Evolutionary conservation across 2,329 filamentous ascomycete species (phyloP), one percentile per base, ranked within the genome.

Genomic region (Keithomyces neogunnii): DNA sequence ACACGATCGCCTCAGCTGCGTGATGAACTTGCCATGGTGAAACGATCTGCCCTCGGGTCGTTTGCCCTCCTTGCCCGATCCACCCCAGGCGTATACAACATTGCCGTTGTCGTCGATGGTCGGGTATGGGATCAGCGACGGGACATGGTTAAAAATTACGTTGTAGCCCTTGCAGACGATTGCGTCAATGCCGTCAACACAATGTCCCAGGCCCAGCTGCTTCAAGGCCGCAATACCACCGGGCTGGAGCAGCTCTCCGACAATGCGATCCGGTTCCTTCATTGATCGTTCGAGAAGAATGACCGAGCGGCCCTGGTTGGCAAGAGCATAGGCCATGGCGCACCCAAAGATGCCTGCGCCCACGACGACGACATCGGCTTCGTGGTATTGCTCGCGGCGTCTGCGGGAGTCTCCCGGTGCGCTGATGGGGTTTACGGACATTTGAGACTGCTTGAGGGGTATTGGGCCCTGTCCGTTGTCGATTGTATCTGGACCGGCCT

Each of bases 1-100:
- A 52, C 90, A 93, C 30, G 88, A 85, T 60, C 78, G 77, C 53
- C 93, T 82, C 57, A 99, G 73, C 64, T 88, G 84, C 69, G 78
- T 82, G 61, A 99, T 89, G 70, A 99, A 96, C 59, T 89, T 82
- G 45, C 93, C 93, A 71, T 99, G 93, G 73, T 99, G 93, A 67
- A 99, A 99, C 45, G 81, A 81, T 55, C 86, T 76, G 39, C 93
- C 93, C 2, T 87, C 84, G 56, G 76, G 70, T 58, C 73, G 75
- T 62, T 67, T 69, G 56, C 61, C 62, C 43, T 61, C 62, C 58
- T 63, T 67, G 47, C 62, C 62, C 29, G 64, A 57, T 29, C 68
- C 68, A 45, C 58, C 55, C 68, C 68, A 70, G 42, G 62, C 59
- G 55, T 66, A 60, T 44, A 63, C 59, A 38, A 76, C 68, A 38